A percentile compares a stretch with the other conserved stretches of the same genome.
phyloP scores from a whole-genome alignment of 352 stramenopile genomes.

The Ochromonadaceae sp. region DNA sequence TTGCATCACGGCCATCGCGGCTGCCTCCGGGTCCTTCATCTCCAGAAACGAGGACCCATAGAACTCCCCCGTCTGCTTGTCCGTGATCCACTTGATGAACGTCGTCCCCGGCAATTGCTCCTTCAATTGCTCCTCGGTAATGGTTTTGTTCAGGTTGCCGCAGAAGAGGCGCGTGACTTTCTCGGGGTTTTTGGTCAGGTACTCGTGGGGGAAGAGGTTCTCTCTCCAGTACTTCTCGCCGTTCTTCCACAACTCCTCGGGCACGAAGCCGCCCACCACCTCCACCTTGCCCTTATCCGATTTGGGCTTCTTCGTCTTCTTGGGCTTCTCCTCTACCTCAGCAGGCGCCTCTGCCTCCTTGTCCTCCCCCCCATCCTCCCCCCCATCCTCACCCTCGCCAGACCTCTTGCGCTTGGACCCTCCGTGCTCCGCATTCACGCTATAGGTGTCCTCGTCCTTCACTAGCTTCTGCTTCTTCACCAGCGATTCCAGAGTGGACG shows the following conservation, averaged over 20 bases:
- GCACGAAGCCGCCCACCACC: constrained; percentile 9
- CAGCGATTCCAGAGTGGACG: constrained; percentile 38
- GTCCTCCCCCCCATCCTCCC: not conserved
- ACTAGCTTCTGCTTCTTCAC: constrained; percentile 33
- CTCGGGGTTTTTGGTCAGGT: constrained; percentile 45
- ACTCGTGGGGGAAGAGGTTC: constrained; percentile 17
- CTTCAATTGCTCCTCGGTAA: constrained; percentile 44
- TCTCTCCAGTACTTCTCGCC: constrained; percentile 18
- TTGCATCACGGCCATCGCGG: constrained; percentile 41
- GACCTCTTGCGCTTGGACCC: constrained; percentile 11
- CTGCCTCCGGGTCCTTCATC: constrained; percentile 42
- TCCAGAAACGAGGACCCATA: constrained; percentile 57
- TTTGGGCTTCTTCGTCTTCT: constrained; percentile 13
- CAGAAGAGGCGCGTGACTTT: constrained; percentile 54
- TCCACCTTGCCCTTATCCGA: constrained; percentile 7
- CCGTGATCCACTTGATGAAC: constrained; percentile 61
- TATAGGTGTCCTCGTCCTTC: no score
- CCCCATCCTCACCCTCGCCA: constrained; percentile 22
- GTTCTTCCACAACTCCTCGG: constrained; percentile 20
- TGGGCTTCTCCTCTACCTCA: constrained; percentile 27
- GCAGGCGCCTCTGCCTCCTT: constrained; percentile 12
- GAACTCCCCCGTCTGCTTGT: constrained; percentile 59
- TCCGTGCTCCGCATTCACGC: no score
- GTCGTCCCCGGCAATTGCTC: constrained; percentile 42
- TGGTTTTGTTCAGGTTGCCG: constrained; percentile 52